Conservation (phyloP, 208 protist species). For the Histomonas meleagridis region DNA sequence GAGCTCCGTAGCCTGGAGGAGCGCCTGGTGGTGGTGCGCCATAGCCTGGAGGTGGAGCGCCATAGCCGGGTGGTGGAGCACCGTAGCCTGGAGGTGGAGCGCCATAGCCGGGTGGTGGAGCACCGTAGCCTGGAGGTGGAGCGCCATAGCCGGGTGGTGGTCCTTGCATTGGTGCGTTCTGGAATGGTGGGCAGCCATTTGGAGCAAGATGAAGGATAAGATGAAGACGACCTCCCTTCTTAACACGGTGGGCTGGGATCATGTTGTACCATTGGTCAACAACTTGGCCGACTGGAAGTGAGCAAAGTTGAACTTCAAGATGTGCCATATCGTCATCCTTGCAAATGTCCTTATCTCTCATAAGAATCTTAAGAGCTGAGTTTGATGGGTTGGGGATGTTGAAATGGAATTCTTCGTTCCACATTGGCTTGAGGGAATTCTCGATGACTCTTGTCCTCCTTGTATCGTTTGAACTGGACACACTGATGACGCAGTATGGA, state of each 20-base stretch:
- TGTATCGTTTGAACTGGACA: too few species aligned
- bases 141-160: too few species aligned
- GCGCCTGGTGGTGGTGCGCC: too few species aligned
- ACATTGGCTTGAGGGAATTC: neutral
- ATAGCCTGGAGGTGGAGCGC: too few species aligned
- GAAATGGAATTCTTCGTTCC: neutral
- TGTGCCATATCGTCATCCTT: neutral
- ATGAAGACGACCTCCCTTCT: neutral
- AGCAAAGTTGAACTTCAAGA: neutral
- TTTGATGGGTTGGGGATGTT: neutral
- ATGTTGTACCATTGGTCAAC: neutral
- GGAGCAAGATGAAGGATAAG: neutral
- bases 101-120: too few species aligned
- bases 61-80: too few species aligned
- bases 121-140: too few species aligned
- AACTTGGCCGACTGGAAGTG: neutral
- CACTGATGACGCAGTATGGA: too few species aligned
- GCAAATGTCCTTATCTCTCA: neutral
- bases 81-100: too few species aligned
- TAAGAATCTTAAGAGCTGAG: neutral
- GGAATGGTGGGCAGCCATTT: neutral
- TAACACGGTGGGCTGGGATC: neutral
- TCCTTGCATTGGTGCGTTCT: neutral
- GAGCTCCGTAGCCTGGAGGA: too few species aligned
- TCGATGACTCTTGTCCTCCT: too few species aligned